These are phyloP conservation scores for Lyophyllum semitale DNA, from an alignment of 768 basidiomycete genomes.

Conservation along the genomic window DNA sequence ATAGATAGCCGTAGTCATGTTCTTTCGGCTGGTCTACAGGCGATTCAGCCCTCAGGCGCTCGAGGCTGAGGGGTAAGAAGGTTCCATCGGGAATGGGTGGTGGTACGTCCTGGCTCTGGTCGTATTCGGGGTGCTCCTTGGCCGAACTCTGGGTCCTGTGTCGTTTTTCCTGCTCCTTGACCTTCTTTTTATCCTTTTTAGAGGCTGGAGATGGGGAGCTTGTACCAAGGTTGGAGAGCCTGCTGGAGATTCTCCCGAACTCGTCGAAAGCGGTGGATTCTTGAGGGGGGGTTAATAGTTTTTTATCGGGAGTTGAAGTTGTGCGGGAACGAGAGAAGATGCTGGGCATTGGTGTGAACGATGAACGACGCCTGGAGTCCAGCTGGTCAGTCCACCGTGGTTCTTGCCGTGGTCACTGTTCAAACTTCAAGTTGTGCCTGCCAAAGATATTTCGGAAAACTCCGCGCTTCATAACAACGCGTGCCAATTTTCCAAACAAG, in stretches of 20 bases:
- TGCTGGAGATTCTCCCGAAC: constrained; percentile 62
- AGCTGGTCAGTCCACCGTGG: constrained; percentile 14
- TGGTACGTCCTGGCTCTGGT: constrained; percentile 27
- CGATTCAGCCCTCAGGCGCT: constrained; percentile 42
- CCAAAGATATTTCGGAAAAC: constrained; percentile 12
- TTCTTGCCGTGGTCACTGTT: too few species aligned
- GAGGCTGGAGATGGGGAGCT: constrained; percentile 26
- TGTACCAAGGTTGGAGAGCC: constrained; percentile 34
- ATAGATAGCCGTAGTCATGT: constrained; percentile 71
- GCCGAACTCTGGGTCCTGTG: constrained; percentile 43
- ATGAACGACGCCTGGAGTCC: constrained; percentile 26
- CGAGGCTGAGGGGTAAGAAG: constrained; percentile 55
- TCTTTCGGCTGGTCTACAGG: constrained; percentile 38
- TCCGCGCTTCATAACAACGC: constrained; percentile 5
- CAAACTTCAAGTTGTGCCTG: too few species aligned
- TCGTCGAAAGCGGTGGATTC: constrained; percentile 50
- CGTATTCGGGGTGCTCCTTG: constrained; percentile 33
- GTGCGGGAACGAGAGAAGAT: constrained; percentile 74
- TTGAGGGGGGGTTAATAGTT: constrained; percentile 25
- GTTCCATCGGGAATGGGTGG: constrained; percentile 49
- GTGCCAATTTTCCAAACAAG: background rate
- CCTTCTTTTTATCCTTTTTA: constrained; percentile 60
- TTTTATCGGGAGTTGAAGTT: constrained; percentile 55
- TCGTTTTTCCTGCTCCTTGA: constrained; percentile 39
- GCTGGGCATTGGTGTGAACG: constrained; percentile 62